phyloP scores from a whole-genome alignment of 1,284 basidiomycete genomes.

The Rhizoctonia solani region DNA sequence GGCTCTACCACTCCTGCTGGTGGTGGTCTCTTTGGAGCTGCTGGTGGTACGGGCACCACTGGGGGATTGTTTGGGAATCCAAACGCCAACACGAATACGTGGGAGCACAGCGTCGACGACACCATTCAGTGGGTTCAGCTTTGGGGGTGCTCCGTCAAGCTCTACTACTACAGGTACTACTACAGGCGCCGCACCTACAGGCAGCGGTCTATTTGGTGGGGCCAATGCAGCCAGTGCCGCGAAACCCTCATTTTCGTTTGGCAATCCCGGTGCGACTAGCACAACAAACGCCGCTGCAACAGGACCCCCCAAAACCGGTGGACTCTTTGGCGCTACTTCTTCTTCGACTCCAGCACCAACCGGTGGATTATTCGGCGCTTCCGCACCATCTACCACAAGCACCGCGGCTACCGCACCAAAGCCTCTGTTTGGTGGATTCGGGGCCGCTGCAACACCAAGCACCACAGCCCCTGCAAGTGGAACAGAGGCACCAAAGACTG shows the following conservation, averaged over 20 bases:
- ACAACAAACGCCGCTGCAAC: not conserved
- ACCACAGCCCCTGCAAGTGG: slow-evolving; percentile 5
- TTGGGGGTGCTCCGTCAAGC: not conserved
- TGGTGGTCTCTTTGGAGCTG: slow-evolving; percentile 11
- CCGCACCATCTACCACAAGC: slow-evolving; percentile 7
- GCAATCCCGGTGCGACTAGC: not conserved
- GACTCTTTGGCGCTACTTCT: slow-evolving; percentile 20
- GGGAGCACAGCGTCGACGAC: not conserved
- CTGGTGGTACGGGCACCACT: not conserved
- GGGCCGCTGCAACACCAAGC: slow-evolving; percentile 22
- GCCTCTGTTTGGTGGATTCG: slow-evolving; percentile 12
- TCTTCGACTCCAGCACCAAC: slow-evolving; percentile 26
- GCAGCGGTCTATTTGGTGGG: slow-evolving; percentile 8
- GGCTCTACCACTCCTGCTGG: not conserved
- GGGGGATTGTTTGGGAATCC: slow-evolving; percentile 24
- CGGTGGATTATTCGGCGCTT: slow-evolving; percentile 41
- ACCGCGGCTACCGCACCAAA: slow-evolving; percentile 7
- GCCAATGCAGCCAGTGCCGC: not conserved
- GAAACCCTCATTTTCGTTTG: slow-evolving; percentile 21
- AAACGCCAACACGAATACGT: slow-evolving; percentile 10
- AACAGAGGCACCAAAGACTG: slow-evolving; percentile 26
- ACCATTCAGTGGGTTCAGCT: slow-evolving; percentile 1
- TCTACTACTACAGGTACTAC: not conserved
- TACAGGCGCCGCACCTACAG: slow-evolving; percentile 17
- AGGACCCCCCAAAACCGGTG: slow-evolving; percentile 17